Base-by-base conservation (phyloP, 2,329 filamentous ascomycete species). In the Xylogone sp. region DNA sequence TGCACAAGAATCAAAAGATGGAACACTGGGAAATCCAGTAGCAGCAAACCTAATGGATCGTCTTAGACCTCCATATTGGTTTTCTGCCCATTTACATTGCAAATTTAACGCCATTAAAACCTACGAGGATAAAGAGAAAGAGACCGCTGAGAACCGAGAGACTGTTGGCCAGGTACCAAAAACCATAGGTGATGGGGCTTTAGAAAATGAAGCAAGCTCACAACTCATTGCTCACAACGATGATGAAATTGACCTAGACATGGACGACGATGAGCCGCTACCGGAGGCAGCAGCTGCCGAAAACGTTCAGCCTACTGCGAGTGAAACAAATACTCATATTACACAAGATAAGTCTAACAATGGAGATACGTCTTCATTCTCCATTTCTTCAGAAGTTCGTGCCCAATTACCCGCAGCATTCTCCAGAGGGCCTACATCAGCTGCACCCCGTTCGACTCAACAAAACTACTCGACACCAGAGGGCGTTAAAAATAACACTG, bases 21-120 rank as follows among this genome's bases (percentile, higher is more conserved):
- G 90, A 0, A 84, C 76, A 8, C 73, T 99, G 20, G 94, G 94
- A 0, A 97, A 82, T 60, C 73, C 81, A 27, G 93, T 93, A 0
- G 92, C 92, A 0, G 83, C 81, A 63, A 82, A 87, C 59, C 84
- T 96, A 19, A 79, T 97, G 69, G 85, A 96, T 64, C 80, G 88
- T 24, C 70, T 99, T 48, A 79, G 90, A 48, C 94, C 94, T 9
- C 78, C 79, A 0, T 87, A 90, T 66, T 99, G 94, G 94, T 97
- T 97, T 66, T 87, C 88, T 34, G 94, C 92, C 2, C 94, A 99
- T 69, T 71, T 97, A 71, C 94, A 99, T 69, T 85, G 88, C 73
- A 95, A 93, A 65, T 97, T 87, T 66, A 71, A 86, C 1, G 94
- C 92, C 1, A 67, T 83, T 56, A 86, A 81, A 65, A 72, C 56